Conservation (phyloP, 305 asterid species). For the Solanum chacoense region DNA sequence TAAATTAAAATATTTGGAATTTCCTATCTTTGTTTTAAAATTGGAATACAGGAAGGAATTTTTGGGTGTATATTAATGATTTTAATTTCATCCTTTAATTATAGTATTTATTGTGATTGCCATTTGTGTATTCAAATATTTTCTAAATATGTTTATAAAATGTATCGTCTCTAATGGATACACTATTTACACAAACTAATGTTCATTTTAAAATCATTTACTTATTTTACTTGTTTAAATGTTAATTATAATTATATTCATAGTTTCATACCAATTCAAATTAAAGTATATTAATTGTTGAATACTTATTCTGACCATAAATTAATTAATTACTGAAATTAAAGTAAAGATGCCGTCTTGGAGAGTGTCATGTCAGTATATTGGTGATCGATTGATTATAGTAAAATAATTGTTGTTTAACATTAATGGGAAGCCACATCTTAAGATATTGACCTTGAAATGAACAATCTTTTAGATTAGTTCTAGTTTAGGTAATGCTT, state of each 20-base stretch:
- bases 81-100: not conserved
- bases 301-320: not conserved
- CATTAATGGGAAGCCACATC: not conserved
- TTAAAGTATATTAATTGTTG: not conserved
- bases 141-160: not conserved
- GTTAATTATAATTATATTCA: not conserved
- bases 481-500: not conserved
- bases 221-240: not conserved
- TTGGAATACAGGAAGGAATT: not conserved
- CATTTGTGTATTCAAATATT: not conserved
- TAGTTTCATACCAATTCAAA: not conserved
- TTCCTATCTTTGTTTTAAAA: not conserved
- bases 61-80: not conserved
- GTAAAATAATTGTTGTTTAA: not conserved
- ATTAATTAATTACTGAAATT: not conserved
- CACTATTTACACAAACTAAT: not conserved
- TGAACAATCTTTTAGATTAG: not conserved
- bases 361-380: not conserved
- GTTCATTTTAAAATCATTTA: not conserved
- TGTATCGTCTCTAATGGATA: not conserved
- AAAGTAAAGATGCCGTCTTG: not conserved
- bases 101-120: not conserved
- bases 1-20: not conserved
- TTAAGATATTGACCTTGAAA: not conserved
- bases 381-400: not conserved